Evolutionary conservation across 2,329 filamentous ascomycete species (phyloP), one percentile per base, ranked within the genome.

Genomic region (Trichoderma arundinaceum): DNA sequence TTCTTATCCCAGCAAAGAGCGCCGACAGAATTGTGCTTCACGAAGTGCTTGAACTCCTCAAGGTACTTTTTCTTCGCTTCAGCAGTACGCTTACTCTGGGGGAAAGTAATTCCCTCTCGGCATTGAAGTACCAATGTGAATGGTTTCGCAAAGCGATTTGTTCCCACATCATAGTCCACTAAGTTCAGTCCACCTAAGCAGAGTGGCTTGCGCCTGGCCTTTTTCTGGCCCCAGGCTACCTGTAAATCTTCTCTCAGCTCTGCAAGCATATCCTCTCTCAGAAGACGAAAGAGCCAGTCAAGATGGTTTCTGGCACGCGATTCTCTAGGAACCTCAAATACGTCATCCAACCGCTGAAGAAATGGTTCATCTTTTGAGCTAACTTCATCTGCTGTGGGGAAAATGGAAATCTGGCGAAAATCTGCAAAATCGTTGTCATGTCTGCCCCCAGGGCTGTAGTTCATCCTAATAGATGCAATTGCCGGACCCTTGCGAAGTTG

Each of bases 361-460:
- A 86, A 92, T 0, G 85, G 81, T 28, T 74, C 72, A 3, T 83
- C 80, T 0, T 72, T 79, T 0, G 83, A 88, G 0, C 79, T 66
- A 1, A 92, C 80, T 71, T 93, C 90, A 57, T 90, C 86, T 0
- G 82, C 74, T 0, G 90, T 92, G 0, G 90, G 91, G 54, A 86
- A 82, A 13, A 92, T 87, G 2, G 83, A 77, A 39, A 92, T 86
- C 0, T 86, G 66, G 0, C 85, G 81, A 69, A 88, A 88, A 68
- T 91, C 81, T 1, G 71, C 77, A 71, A 84, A 84, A 70, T 93
- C 90, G 62, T 94, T 94, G 74, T 93, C 88, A 68, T 94, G 90
- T 0, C 90, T 83, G 0, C 89, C 89, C 0, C 90, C 90, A 0
- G 89, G 83, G 1, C 71, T 72, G 38, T 73, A 35, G 13, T 53